phyloP scores from a whole-genome alignment of 1,284 basidiomycete species.

The Fistulina hepatica region DNA sequence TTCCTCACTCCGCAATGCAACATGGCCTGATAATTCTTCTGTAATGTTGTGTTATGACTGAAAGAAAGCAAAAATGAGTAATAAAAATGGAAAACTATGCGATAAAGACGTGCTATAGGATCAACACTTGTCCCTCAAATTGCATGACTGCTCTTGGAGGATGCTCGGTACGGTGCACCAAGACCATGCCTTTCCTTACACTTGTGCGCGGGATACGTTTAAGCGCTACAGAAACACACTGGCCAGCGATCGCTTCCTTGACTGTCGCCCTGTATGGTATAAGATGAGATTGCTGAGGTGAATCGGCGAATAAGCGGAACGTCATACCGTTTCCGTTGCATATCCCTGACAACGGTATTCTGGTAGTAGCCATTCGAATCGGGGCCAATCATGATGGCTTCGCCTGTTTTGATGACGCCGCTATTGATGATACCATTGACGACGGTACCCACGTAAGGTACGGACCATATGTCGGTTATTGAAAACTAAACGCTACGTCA shows the following conservation, averaged over 20 bases:
- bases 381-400: constrained; percentile 80
- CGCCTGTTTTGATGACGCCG: constrained; percentile 70
- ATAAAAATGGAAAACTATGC: constrained; percentile 5
- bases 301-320: background rate
- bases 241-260: constrained; percentile 81
- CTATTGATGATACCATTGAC: constrained; percentile 86
- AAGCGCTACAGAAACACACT: constrained; percentile 88
- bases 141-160: constrained; percentile 67
- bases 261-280: constrained; percentile 57
- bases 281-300: background rate
- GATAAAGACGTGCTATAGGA: constrained; percentile 55
- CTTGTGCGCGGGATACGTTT: constrained; percentile 79
- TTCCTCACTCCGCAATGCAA: constrained; percentile 67
- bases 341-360: constrained; percentile 76
- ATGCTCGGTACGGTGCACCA: constrained; percentile 71
- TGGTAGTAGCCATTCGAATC: constrained; percentile 89
- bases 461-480: constrained; percentile 78
- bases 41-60: constrained; percentile 87
- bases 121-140: constrained; percentile 80
- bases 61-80: constrained; percentile 20
- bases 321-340: constrained; percentile 81
- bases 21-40: constrained; percentile 87
- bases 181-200: constrained; percentile 91
- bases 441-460: constrained; percentile 92
- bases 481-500: constrained; percentile 43